Conservation (phyloP, 306 rosid genomes). For the Prunus padus region DNA sequence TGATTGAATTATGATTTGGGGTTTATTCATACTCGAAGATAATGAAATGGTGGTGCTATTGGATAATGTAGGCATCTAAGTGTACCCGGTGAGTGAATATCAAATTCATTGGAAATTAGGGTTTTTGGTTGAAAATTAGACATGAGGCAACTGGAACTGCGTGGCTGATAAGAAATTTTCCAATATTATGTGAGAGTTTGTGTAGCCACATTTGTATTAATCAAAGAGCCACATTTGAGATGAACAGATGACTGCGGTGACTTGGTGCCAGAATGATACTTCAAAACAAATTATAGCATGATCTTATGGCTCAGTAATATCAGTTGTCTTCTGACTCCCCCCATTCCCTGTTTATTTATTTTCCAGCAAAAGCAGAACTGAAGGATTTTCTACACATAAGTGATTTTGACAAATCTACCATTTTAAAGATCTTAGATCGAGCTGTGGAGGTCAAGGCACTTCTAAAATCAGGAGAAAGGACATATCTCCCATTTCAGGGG, state of each 20-base stretch:
- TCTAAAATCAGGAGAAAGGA: constrained; percentile 78
- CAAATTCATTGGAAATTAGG: constrained; percentile 4
- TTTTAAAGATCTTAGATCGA: constrained; percentile 72
- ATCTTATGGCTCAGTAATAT: neutral
- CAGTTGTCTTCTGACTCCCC: neutral
- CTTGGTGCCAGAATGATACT: neutral
- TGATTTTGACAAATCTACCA: constrained; percentile 74
- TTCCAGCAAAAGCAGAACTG: constrained; percentile 49
- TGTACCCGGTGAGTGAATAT: neutral
- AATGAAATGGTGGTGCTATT: neutral
- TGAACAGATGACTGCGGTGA: neutral
- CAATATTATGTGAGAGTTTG: neutral
- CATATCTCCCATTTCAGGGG: constrained; percentile 81
- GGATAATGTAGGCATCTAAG: neutral
- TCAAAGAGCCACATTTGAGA: neutral
- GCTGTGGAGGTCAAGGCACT: constrained; percentile 82
- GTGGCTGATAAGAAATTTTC: neutral
- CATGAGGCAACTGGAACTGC: neutral
- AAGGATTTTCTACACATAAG: constrained; percentile 81
- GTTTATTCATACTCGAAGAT: neutral
- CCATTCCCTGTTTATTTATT: neutral
- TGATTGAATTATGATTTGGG: neutral
- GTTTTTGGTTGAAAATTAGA: constrained; percentile 1
- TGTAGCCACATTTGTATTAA: neutral
- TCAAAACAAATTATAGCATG: neutral